A percentile compares a stretch with the other conserved stretches of the same genome.
Conservation (phyloP, 2,329 filamentous ascomycete species). For the Verticillium dahliae region DNA sequence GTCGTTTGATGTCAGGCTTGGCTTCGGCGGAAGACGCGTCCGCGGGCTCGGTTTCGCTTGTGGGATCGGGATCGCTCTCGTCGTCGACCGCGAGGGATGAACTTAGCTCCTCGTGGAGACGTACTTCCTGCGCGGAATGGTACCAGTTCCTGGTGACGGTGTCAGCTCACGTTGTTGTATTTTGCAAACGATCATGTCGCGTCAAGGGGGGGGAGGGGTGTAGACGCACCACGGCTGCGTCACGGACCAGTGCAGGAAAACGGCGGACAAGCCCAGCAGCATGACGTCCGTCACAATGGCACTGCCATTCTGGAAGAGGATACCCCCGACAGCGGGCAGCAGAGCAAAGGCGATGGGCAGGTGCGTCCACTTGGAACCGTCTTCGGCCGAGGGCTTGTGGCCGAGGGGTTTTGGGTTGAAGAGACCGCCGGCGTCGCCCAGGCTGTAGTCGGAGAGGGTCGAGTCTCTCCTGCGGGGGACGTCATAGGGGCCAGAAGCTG, state of each 20-base stretch:
- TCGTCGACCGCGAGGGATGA: slow-evolving; percentile 34
- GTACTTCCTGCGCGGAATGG: slow-evolving; percentile 59
- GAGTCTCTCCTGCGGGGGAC: slow-evolving; percentile 60
- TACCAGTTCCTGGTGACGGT: slow-evolving; percentile 59
- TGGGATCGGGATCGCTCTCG: slow-evolving; percentile 34
- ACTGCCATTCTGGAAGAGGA: slow-evolving; percentile 80
- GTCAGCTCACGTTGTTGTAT: background rate
- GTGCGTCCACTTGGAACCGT: slow-evolving; percentile 62
- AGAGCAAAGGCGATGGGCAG: slow-evolving; percentile 79
- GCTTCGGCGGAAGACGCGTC: slow-evolving; percentile 17
- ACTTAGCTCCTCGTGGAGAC: slow-evolving; percentile 41
- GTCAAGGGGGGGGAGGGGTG: too few species aligned
- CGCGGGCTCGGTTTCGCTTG: slow-evolving; percentile 5
- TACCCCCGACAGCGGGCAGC: slow-evolving; percentile 75
- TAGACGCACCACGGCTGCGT: slow-evolving; percentile 72
- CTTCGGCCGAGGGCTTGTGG: slow-evolving; percentile 5
- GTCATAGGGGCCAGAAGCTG: slow-evolving; percentile 13
- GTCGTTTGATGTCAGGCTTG: slow-evolving; percentile 12
- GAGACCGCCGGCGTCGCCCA: slow-evolving; percentile 64
- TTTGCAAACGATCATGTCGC: too few species aligned
- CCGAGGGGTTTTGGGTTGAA: slow-evolving; percentile 43
- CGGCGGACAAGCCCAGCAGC: slow-evolving; percentile 68
- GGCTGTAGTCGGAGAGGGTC: slow-evolving; percentile 68
- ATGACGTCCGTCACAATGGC: slow-evolving; percentile 80
- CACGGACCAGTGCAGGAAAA: slow-evolving; percentile 91